phyloP scores from a whole-genome alignment of 352 stramenopile species.

The Phytophthora pinifolia region DNA sequence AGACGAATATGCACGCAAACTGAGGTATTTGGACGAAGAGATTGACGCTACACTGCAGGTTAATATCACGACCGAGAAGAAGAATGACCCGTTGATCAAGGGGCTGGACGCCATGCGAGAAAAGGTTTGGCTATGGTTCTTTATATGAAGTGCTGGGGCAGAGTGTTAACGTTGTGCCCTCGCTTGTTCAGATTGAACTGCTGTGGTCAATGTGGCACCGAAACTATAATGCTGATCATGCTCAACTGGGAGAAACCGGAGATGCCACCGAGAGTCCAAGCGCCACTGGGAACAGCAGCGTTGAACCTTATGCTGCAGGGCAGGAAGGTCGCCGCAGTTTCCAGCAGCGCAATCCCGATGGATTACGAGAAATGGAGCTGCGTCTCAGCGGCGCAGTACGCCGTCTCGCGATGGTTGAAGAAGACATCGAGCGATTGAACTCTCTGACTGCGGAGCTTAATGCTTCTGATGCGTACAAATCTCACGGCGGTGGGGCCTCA shows the following conservation, averaged over 20 bases:
- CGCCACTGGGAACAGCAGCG: background rate
- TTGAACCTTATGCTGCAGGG: slow-evolving; percentile 8
- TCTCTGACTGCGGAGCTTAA: slow-evolving; percentile 23
- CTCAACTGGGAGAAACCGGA: slow-evolving; percentile 3
- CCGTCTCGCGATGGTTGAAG: slow-evolving; percentile 54
- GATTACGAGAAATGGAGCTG: slow-evolving; percentile 55
- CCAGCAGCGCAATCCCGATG: slow-evolving; percentile 32
- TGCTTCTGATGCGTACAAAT: slow-evolving; percentile 19
- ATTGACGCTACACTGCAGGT: slow-evolving; percentile 65
- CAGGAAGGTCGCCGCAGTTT: slow-evolving; percentile 16
- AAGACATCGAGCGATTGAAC: slow-evolving; percentile 67
- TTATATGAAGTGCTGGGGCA: background rate
- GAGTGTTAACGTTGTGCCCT: slow-evolving; percentile 1
- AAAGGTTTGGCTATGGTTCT: slow-evolving; percentile 38
- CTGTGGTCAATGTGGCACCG: slow-evolving; percentile 70
- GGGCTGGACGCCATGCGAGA: slow-evolving; percentile 61
- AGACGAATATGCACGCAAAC: slow-evolving; percentile 57
- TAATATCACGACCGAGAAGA: slow-evolving; percentile 70
- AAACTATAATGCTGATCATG: slow-evolving; percentile 47
- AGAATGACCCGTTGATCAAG: slow-evolving; percentile 79
- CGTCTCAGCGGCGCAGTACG: slow-evolving; percentile 58
- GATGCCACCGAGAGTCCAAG: slow-evolving; percentile 3
- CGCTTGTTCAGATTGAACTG: slow-evolving; percentile 36
- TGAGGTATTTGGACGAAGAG: slow-evolving; percentile 69
- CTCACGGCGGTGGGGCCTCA: background rate